Conservation (phyloP, 345 rosid genomes). For the Salix viminalis region DNA sequence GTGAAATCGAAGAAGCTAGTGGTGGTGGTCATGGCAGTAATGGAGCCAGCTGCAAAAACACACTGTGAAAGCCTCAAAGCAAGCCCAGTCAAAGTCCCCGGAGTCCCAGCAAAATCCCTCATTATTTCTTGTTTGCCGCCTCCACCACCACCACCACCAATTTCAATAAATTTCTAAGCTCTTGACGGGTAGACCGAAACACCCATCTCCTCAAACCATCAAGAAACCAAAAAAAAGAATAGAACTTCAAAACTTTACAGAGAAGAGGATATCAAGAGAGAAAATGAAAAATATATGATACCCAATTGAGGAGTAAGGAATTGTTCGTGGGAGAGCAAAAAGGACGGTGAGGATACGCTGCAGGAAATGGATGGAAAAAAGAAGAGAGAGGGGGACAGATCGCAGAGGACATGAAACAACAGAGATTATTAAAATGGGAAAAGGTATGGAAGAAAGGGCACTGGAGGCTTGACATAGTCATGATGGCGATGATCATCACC, state of each 20-base stretch:
- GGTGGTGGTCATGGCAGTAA: constrained; percentile 64
- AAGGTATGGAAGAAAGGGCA: background rate
- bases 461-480: background rate
- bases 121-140: constrained; percentile 15
- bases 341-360: background rate
- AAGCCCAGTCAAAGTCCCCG: constrained; percentile 69
- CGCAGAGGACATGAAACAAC: constrained; percentile 3
- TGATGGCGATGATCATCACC: background rate
- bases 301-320: constrained; percentile 12
- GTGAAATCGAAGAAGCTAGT: constrained; percentile 52
- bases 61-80: constrained; percentile 62
- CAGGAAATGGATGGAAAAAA: background rate
- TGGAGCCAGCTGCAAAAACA: constrained; percentile 70
- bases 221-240: background rate
- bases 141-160: constrained; percentile 6
- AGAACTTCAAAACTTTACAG: background rate
- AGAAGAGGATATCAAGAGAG: background rate
- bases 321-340: background rate
- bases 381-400: background rate
- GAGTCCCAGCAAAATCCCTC: constrained; percentile 79
- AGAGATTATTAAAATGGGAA: constrained; percentile 1
- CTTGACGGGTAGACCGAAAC: background rate
- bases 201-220: constrained; percentile 13
- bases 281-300: background rate
- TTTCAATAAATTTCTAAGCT: background rate